phyloP scores from a whole-genome alignment of 2,329 filamentous ascomycete genomes.

The Seiridium cupressi region DNA sequence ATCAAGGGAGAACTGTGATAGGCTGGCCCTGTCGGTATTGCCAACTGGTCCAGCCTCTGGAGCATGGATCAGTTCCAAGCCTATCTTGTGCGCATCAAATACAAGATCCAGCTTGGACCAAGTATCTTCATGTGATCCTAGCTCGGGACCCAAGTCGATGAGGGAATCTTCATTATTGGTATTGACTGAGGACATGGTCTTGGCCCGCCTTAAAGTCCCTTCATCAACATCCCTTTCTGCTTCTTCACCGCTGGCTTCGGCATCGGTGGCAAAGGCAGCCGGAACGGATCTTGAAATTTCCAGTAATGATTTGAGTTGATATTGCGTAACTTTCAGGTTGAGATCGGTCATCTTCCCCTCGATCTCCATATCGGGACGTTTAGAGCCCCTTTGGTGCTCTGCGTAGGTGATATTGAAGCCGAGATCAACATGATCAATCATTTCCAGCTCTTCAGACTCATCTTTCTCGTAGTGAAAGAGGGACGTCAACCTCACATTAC shows the following conservation, averaged over 20 bases:
- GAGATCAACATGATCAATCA: conserved; percentile 96
- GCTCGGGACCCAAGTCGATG: conserved; percentile 65
- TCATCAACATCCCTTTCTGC: conserved; percentile 72
- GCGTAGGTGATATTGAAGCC: conserved; percentile 90
- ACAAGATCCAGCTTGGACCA: conserved; percentile 95
- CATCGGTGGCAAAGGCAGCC: conserved; percentile 76
- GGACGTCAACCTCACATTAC: conserved; percentile 88
- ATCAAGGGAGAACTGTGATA: conserved; percentile 93
- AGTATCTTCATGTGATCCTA: conserved; percentile 64
- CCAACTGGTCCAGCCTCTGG: conserved; percentile 75
- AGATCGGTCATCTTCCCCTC: conserved; percentile 91
- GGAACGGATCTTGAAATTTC: conserved; percentile 87
- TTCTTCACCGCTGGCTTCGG: conserved; percentile 69
- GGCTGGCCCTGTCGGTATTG: conserved; percentile 72
- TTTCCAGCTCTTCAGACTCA: conserved; percentile 80
- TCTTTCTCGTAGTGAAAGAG: conserved; percentile 77
- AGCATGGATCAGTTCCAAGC: conserved; percentile 81
- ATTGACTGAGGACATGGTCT: conserved; percentile 37
- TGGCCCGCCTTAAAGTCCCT: conserved; percentile 47
- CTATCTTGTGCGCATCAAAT: conserved; percentile 85
- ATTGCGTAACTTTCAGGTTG: conserved; percentile 85
- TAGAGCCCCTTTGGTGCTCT: conserved; percentile 74
- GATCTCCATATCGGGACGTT: conserved; percentile 88
- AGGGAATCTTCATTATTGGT: conserved; percentile 37
- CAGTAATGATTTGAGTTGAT: conserved; percentile 85